Percentiles rank a stretch among this genome's conserved stretches.
phyloP scores from a whole-genome alignment of 257 asterid genomes.

The Gentiana macrophylla region DNA sequence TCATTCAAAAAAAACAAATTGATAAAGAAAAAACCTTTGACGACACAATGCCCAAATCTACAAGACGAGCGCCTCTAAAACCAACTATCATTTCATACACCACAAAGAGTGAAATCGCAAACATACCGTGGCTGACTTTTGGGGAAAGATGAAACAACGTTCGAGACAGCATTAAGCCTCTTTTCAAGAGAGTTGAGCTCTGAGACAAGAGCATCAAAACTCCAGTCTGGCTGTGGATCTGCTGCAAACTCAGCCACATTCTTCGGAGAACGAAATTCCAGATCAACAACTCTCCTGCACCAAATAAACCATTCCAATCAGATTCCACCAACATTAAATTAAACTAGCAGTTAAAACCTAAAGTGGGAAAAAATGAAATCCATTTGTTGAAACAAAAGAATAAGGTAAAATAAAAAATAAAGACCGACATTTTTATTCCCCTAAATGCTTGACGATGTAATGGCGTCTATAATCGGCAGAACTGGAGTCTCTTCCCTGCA shows the following conservation, averaged over 20 bases:
- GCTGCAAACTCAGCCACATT: conserved; percentile 43
- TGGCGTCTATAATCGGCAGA: too few species aligned
- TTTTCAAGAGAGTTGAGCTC: conserved; percentile 56
- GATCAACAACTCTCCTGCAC: conserved; percentile 39
- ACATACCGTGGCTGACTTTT: conserved; percentile 42
- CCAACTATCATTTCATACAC: background rate
- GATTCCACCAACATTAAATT: too few species aligned
- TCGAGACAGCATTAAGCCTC: conserved; percentile 19
- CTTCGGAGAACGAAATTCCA: conserved; percentile 38
- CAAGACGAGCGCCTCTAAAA: background rate
- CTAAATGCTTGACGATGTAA: too few species aligned
- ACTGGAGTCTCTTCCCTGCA: too few species aligned
- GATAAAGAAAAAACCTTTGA: background rate
- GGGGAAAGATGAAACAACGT: conserved; percentile 31
- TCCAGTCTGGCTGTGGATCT: conserved; percentile 88
- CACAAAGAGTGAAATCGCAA: background rate
- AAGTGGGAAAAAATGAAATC: too few species aligned
- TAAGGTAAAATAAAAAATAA: too few species aligned
- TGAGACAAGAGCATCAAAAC: conserved; percentile 43
- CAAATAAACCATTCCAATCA: conserved; percentile 3
- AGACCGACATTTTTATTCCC: too few species aligned
- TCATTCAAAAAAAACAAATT: conserved; percentile 6
- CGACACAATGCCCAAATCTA: background rate
- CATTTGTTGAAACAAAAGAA: too few species aligned
- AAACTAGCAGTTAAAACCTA: too few species aligned